Conservation (phyloP, 805 yeast genomes). For the Saturnispora gosingensis region DNA sequence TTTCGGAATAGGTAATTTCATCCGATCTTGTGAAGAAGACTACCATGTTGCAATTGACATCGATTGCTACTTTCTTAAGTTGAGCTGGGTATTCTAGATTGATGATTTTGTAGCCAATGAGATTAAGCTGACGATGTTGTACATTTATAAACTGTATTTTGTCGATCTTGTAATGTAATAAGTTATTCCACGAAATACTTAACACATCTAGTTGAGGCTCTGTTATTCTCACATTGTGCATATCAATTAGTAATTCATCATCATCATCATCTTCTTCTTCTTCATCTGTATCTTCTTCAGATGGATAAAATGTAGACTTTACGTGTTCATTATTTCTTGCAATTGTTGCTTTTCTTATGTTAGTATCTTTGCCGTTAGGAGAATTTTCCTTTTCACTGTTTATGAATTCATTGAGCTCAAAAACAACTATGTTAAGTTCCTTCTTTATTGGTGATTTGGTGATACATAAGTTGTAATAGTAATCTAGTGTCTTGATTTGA, state of each 20-base stretch:
- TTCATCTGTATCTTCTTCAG: slow-evolving; percentile 15
- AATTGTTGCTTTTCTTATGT: not conserved
- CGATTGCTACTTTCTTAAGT: not conserved
- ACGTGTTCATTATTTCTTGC: not conserved
- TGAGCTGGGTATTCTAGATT: slow-evolving; percentile 4
- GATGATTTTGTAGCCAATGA: not conserved
- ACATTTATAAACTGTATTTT: slow-evolving; percentile 6
- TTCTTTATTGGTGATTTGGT: not conserved
- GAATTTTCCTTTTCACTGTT: not conserved
- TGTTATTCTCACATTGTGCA: not conserved
- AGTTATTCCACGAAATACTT: not conserved
- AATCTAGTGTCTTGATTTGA: not conserved
- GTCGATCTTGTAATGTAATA: not conserved
- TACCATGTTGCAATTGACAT: slow-evolving; percentile 1
- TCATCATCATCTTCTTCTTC: slow-evolving; percentile 18
- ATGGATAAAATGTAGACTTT: slow-evolving; percentile 5
- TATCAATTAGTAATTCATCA: slow-evolving; percentile 5
- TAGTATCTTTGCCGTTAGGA: not conserved
- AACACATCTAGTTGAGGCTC: not conserved
- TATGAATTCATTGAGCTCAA: not conserved
- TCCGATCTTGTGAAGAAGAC: slow-evolving; percentile 9
- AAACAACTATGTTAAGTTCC: not conserved
- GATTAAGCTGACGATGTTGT: slow-evolving; percentile 1
- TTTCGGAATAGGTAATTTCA: slow-evolving; percentile 5
- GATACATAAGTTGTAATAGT: not conserved